These are phyloP conservation scores for Coemansia brasiliensis DNA, from an alignment of 192 early-diverging fungal genomes.

Conservation along the genomic window DNA sequence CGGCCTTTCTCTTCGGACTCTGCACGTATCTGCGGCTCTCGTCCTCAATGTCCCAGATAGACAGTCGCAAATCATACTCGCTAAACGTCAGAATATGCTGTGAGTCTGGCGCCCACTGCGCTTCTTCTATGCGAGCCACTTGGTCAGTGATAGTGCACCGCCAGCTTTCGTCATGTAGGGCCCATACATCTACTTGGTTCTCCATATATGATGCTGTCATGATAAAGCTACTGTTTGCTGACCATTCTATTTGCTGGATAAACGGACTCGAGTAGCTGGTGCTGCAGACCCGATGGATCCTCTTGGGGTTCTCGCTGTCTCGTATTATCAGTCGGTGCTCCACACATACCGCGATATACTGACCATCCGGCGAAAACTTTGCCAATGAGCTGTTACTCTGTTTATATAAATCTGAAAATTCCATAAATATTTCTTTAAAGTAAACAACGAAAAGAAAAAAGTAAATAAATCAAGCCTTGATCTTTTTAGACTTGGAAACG, in stretches of 20 bases:
- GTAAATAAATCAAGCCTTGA: background rate
- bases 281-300: constrained; percentile 38
- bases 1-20: constrained; percentile 28
- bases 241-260: constrained; percentile 51
- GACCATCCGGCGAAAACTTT: constrained; percentile 45
- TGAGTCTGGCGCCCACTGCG: constrained; percentile 37
- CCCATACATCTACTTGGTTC: constrained; percentile 52
- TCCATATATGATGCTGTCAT: constrained; percentile 39
- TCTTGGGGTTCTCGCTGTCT: constrained; percentile 41
- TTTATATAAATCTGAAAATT: constrained; percentile 53
- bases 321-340: constrained; percentile 54
- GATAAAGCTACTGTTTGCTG: constrained; percentile 28
- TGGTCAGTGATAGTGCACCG: constrained; percentile 43
- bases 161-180: constrained; percentile 39
- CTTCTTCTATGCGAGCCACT: constrained; percentile 25
- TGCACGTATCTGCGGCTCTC: constrained; percentile 43
- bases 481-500: constrained; percentile 1
- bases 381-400: constrained; percentile 44
- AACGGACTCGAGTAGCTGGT: constrained; percentile 30
- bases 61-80: constrained; percentile 51
- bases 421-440: constrained; percentile 18
- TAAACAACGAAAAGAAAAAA: constrained; percentile 5
- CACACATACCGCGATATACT: constrained; percentile 38
- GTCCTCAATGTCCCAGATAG: constrained; percentile 40
- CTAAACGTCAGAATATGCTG: constrained; percentile 44